These are phyloP conservation scores for Rhodotorula taiwanensis DNA, from an alignment of 768 basidiomycete genomes.

Conservation along the genomic window DNA sequence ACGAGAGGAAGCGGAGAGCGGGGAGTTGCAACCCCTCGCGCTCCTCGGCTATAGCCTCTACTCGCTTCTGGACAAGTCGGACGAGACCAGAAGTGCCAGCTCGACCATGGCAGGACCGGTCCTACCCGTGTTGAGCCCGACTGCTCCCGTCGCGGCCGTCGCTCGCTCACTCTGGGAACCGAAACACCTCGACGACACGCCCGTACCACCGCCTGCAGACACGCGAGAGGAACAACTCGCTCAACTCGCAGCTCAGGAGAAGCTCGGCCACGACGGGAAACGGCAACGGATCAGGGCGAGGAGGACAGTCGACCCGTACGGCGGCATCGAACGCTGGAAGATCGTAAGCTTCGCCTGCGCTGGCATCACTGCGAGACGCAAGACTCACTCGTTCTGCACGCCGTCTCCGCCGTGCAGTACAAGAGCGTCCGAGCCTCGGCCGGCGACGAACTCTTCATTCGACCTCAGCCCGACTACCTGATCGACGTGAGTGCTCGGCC, in stretches of 20 bases:
- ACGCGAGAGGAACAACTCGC: constrained; percentile 72
- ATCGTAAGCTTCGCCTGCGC: constrained; percentile 54
- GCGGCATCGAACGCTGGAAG: constrained; percentile 75
- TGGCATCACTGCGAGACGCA: not conserved
- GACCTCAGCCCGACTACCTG: constrained; percentile 71
- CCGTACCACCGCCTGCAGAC: constrained; percentile 69
- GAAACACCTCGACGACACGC: constrained; percentile 56
- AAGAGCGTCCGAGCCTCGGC: constrained; percentile 16
- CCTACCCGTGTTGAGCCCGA: not conserved
- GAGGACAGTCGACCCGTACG: constrained; percentile 89
- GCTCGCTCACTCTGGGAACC: constrained; percentile 60
- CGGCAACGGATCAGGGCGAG: constrained; percentile 52
- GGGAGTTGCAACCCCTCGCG: too few relatives aligned
- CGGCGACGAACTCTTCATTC: constrained; percentile 46
- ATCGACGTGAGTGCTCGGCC: constrained; percentile 59
- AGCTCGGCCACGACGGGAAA: constrained; percentile 48
- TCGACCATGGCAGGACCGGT: too few relatives aligned
- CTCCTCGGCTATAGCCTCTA: too few relatives aligned
- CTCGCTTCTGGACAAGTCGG: too few relatives aligned
- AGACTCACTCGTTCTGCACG: too few relatives aligned
- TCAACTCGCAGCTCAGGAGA: constrained; percentile 64
- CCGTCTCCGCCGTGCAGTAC: not conserved
- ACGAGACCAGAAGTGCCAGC: too few relatives aligned
- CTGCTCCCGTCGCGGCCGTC: not conserved
- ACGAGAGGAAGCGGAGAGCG: too few relatives aligned